These are phyloP conservation scores for Rubia occidens DNA, from an alignment of 305 asterid species.

Conservation along the genomic window DNA sequence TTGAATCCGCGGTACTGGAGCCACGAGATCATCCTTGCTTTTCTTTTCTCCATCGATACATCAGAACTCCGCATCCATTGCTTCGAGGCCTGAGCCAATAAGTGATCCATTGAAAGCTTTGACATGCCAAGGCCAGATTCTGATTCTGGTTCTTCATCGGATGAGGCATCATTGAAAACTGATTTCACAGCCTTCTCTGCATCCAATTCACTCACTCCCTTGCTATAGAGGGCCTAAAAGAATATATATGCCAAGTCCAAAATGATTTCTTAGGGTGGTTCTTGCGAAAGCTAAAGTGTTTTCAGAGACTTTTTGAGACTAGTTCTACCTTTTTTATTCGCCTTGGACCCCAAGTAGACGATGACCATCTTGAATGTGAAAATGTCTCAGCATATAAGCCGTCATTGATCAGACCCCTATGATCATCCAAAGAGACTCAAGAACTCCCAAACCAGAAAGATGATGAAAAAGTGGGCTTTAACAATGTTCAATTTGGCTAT, in stretches of 20 bases:
- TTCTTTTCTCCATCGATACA: conserved; percentile 49
- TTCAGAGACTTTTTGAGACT: neutral
- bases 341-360: conserved; percentile 91
- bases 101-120: conserved; percentile 53
- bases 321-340: conserved; percentile 59
- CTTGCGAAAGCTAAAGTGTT: neutral
- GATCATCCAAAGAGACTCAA: conserved; percentile 20
- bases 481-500: neutral
- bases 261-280: neutral
- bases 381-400: conserved; percentile 70
- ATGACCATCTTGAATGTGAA: conserved; percentile 83
- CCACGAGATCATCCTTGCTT: conserved; percentile 70
- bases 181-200: conserved; percentile 56
- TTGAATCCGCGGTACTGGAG: conserved; percentile 88
- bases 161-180: conserved; percentile 37
- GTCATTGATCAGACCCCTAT: conserved; percentile 80
- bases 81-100: conserved; percentile 58
- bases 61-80: conserved; percentile 66
- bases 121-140: conserved; percentile 52
- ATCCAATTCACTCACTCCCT: conserved; percentile 55
- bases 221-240: conserved; percentile 48
- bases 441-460: conserved; percentile 6
- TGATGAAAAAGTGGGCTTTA: neutral
- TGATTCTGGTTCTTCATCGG: conserved; percentile 25
- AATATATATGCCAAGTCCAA: conserved; percentile 7